Evolutionary conservation across 1,139 yeast genomes (phyloP).

Genomic region (Diutina ranongensis): DNA sequence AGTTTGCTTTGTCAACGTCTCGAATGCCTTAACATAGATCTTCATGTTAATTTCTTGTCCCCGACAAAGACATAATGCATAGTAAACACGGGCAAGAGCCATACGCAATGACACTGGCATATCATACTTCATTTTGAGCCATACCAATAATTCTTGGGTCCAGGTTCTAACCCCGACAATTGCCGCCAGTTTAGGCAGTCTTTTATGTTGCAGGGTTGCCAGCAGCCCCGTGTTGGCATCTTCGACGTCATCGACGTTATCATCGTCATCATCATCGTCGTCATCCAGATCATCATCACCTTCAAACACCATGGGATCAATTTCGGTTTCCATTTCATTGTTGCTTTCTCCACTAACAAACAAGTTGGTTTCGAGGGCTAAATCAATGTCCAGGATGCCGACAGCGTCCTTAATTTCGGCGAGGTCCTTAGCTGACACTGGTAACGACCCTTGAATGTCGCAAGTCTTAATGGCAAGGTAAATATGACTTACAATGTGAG

Average conservation of each 20-base stretch:
- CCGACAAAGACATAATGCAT: conserved; percentile 59
- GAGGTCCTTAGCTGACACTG: conserved; percentile 55
- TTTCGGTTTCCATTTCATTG: conserved; percentile 23
- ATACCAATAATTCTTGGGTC: conserved; percentile 78
- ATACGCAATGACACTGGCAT: conserved; percentile 61
- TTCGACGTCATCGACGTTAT: not conserved
- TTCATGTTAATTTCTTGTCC: conserved; percentile 60
- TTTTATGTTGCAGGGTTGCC: conserved; percentile 32
- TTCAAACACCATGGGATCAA: conserved; percentile 22
- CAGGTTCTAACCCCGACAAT: conserved; percentile 71
- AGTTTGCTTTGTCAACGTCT: conserved; percentile 41
- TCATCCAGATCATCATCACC: conserved; percentile 12
- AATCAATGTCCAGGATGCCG: conserved; percentile 32
- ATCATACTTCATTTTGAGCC: conserved; percentile 72
- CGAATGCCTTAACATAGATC: conserved; percentile 56
- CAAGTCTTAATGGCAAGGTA: conserved; percentile 68
- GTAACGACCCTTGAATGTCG: conserved; percentile 64
- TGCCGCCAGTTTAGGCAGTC: conserved; percentile 58
- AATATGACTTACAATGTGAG: conserved; percentile 69
- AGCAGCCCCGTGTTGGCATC: conserved; percentile 9
- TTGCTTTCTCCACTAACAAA: conserved; percentile 16
- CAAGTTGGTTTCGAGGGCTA: conserved; percentile 45
- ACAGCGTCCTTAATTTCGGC: conserved; percentile 24
- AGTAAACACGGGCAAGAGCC: conserved; percentile 59
- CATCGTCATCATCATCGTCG: conserved; percentile 10